These are phyloP conservation scores for Phytopythium delawarense DNA, from an alignment of 352 stramenopile species.

Conservation along the genomic window DNA sequence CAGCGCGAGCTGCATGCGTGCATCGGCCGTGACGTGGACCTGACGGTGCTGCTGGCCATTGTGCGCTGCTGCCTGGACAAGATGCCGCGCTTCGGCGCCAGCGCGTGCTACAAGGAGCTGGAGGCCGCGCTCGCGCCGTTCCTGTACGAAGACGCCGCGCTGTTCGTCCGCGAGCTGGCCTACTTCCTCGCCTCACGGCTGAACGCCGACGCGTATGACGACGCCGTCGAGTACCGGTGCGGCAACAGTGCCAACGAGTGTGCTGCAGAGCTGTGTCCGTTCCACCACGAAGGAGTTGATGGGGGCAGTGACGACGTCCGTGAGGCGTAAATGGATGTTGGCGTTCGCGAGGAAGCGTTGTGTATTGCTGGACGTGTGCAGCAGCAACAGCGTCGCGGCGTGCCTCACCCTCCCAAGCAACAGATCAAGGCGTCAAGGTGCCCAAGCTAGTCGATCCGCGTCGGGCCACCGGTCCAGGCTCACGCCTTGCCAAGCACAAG, in stretches of 20 bases:
- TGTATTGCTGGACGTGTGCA: conserved; percentile 9
- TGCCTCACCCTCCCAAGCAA: background rate
- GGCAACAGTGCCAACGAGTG: conserved; percentile 30
- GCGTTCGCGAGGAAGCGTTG: conserved; percentile 7
- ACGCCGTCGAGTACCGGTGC: conserved; percentile 58
- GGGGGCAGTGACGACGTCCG: background rate
- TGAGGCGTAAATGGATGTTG: conserved; percentile 8
- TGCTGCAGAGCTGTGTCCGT: conserved; percentile 29
- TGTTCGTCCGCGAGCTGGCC: conserved; percentile 62
- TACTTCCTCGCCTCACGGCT: conserved; percentile 62
- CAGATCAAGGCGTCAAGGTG: background rate
- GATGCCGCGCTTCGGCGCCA: conserved; percentile 24
- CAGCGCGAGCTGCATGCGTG: conserved; percentile 61
- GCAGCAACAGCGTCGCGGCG: background rate
- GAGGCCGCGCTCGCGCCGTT: conserved; percentile 51
- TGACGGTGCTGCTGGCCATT: conserved; percentile 60
- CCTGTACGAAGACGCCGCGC: conserved; percentile 48
- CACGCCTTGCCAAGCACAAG: conserved; percentile 88
- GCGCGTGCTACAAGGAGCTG: conserved; percentile 42
- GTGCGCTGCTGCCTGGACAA: conserved; percentile 64
- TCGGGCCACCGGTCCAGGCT: conserved; percentile 2
- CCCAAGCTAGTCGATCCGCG: background rate
- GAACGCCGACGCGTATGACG: conserved; percentile 68
- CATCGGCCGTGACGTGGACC: conserved; percentile 57
- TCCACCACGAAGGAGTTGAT: conserved; percentile 6